phyloP scores from a whole-genome alignment of 495 filamentous ascomycete genomes.

The Trichocladium antarcticum region DNA sequence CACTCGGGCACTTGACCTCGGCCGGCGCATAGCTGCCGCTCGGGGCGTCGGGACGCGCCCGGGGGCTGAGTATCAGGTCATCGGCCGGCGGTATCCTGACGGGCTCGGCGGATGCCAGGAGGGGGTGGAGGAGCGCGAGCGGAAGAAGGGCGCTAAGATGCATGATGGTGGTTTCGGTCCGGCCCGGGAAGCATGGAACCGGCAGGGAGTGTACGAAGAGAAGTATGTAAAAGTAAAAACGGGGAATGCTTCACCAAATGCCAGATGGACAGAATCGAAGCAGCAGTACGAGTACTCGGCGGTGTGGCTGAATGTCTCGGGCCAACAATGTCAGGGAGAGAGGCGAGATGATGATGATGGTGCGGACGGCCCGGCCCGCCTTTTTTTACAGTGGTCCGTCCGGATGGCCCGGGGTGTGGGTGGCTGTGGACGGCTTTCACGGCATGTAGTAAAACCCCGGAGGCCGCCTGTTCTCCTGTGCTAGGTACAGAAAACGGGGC shows the following conservation, averaged over 20 bases:
- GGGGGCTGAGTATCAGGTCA: constrained; percentile 11
- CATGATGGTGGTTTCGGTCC: background rate
- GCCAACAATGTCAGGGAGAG: too few species aligned
- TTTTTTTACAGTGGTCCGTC: too few species aligned
- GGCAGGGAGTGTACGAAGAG: too few species aligned
- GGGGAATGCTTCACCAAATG: too few species aligned
- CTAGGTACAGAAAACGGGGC: background rate
- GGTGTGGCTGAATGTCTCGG: too few species aligned
- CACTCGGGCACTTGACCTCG: constrained; percentile 39
- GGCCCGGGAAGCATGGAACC: background rate
- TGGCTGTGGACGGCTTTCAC: too few species aligned
- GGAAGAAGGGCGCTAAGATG: constrained; percentile 8
- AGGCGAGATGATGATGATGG: too few species aligned
- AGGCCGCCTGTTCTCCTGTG: background rate
- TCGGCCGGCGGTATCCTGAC: constrained; percentile 5
- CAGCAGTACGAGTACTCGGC: too few species aligned
- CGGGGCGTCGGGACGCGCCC: constrained; percentile 45
- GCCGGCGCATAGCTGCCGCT: constrained; percentile 46
- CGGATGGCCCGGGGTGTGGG: background rate
- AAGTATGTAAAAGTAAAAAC: too few species aligned
- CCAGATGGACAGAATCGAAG: too few species aligned
- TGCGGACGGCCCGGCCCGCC: too few species aligned
- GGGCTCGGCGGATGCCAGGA: constrained; percentile 14
- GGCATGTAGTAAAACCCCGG: background rate
- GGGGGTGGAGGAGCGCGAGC: constrained; percentile 6